Evolutionary conservation across 148 eudicot species (phyloP).

Genomic region (Drosera capensis): DNA sequence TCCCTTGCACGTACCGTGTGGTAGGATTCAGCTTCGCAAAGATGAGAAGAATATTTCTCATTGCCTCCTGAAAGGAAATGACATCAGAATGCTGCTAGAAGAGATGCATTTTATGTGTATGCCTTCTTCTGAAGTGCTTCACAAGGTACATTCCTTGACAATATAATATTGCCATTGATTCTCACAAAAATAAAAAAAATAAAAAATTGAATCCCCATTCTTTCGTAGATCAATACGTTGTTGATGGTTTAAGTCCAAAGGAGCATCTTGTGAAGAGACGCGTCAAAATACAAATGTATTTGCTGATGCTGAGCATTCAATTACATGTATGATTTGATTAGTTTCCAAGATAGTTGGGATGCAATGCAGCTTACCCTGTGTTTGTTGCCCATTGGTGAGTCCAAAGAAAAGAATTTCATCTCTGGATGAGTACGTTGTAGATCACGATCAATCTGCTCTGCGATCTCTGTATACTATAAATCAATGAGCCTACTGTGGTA

Average conservation of each 20-base stretch:
- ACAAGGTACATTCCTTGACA: too few species aligned
- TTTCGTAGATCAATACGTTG: too few species aligned
- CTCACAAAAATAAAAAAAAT: too few species aligned
- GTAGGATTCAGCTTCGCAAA: conserved; percentile 65
- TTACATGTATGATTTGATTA: too few species aligned
- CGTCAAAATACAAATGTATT: too few species aligned
- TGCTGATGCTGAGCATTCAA: too few species aligned
- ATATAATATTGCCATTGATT: too few species aligned
- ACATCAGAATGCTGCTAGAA: background rate
- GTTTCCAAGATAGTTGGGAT: background rate
- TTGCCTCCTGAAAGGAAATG: conserved; percentile 29
- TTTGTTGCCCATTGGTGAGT: conserved; percentile 30
- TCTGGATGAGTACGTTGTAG: conserved; percentile 62
- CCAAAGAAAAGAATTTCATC: conserved; percentile 37
- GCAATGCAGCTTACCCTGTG: conserved; percentile 8
- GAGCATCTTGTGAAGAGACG: too few species aligned
- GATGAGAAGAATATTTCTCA: conserved; percentile 53
- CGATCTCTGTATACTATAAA: conserved; percentile 36
- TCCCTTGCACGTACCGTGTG: conserved; percentile 65
- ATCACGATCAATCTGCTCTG: conserved; percentile 61
- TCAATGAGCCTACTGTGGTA: conserved; percentile 3
- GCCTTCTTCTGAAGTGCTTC: too few species aligned
- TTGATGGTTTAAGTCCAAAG: too few species aligned
- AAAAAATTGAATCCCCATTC: too few species aligned
- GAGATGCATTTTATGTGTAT: too few species aligned